Percentiles rank a stretch among this genome's conserved stretches.
Evolutionary conservation across 768 basidiomycete genomes (phyloP).

Genomic region (Leccinum variicolor): DNA sequence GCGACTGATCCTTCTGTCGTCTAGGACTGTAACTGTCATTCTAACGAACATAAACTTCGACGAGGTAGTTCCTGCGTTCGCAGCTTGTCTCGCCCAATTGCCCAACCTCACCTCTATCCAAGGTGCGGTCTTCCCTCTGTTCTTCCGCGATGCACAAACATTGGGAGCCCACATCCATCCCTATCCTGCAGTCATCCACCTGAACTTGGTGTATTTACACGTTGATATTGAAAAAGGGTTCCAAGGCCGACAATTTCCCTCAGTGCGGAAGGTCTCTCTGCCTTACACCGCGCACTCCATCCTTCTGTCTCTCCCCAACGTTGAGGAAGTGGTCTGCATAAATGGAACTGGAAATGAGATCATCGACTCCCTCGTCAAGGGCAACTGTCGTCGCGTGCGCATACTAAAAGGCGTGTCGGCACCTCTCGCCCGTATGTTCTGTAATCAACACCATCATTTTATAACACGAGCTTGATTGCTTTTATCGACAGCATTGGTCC

Average conservation of each 20-base stretch:
- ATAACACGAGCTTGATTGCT: background rate
- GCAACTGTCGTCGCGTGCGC: background rate
- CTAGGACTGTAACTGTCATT: constrained; percentile 1
- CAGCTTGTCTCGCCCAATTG: background rate
- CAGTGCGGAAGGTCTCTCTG: constrained; percentile 6
- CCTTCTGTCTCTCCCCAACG: constrained; percentile 5
- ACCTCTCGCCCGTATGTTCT: constrained; percentile 2
- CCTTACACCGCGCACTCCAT: constrained; percentile 7
- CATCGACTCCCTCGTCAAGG: constrained; percentile 7
- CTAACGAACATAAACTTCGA: background rate
- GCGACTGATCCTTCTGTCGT: background rate
- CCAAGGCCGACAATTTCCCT: constrained; percentile 5
- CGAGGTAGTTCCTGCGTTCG: constrained; percentile 8
- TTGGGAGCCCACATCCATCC: background rate
- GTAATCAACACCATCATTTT: background rate
- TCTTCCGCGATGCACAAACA: background rate
- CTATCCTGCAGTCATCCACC: background rate
- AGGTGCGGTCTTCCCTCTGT: background rate
- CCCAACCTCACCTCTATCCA: constrained; percentile 12
- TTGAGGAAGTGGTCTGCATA: constrained; percentile 9
- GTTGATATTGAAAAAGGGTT: constrained; percentile 9
- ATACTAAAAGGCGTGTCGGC: constrained; percentile 6
- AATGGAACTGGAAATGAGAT: constrained; percentile 7
- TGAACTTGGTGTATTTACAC: background rate
- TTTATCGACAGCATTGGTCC: constrained; percentile 2